A percentile compares a stretch with the other conserved stretches of the same genome.
Evolutionary conservation across 1,284 basidiomycete genomes (phyloP).

Genomic region (Marasmius tenuissimus): DNA sequence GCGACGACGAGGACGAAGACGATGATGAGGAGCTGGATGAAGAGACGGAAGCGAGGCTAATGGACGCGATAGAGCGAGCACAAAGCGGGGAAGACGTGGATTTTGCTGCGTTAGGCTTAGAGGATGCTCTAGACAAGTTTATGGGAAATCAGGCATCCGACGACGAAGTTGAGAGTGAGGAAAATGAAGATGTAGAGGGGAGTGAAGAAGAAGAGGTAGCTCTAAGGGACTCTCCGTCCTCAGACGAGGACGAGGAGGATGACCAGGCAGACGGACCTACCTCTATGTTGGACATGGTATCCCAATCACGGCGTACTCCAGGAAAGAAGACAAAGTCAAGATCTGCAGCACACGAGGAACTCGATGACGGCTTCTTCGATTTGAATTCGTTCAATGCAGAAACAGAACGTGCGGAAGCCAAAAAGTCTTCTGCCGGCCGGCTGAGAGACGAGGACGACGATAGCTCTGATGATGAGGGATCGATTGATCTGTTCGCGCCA

Average conservation of each 20-base stretch:
- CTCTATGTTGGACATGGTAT: slow-evolving; percentile 10
- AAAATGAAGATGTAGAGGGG: slow-evolving; percentile 29
- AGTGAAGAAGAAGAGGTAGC: slow-evolving; percentile 29
- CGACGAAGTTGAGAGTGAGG: slow-evolving; percentile 20
- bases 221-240: slow-evolving; percentile 11
- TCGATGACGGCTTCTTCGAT: slow-evolving; percentile 96
- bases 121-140: slow-evolving; percentile 18
- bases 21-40: slow-evolving; percentile 28
- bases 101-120: slow-evolving; percentile 23
- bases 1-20: slow-evolving; percentile 27
- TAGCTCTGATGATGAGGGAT: slow-evolving; percentile 53
- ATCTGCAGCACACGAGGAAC: slow-evolving; percentile 29
- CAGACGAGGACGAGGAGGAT: slow-evolving; percentile 27
- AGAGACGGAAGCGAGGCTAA: slow-evolving; percentile 15
- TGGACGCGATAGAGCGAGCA: slow-evolving; percentile 23
- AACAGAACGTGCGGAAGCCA: slow-evolving; percentile 80
- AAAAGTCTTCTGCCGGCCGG: slow-evolving; percentile 57
- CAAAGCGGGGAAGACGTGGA: slow-evolving; percentile 28
- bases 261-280: slow-evolving; percentile 12
- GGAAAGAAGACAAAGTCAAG: slow-evolving; percentile 12
- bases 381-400: slow-evolving; percentile 88
- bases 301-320: not conserved
- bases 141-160: slow-evolving; percentile 23
- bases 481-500: slow-evolving; percentile 72
- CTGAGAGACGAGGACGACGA: slow-evolving; percentile 56